Evolutionary conservation across 139 green algal genomes (phyloP), one percentile per base, ranked within the genome.

Genomic region (Parachlorella kessleri): DNA sequence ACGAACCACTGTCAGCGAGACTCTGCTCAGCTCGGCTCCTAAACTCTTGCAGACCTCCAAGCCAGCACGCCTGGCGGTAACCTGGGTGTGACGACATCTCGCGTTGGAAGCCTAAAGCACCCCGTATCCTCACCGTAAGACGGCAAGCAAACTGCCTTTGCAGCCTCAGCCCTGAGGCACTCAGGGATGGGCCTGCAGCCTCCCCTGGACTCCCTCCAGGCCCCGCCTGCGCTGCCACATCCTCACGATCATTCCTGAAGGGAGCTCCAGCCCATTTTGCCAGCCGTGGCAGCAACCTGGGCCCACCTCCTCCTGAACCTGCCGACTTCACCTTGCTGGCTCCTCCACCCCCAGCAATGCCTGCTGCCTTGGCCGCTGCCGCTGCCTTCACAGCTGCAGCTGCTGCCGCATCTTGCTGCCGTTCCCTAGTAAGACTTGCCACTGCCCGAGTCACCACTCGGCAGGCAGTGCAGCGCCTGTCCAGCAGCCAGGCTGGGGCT

Each of bases 401-500:
- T n/a, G n/a, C n/a, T n/a, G n/a, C n/a, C n/a, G n/a, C n/a, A n/a
- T n/a, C n/a, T n/a, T n/a, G n/a, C n/a, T n/a, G n/a, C n/a, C n/a
- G n/a, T n/a, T n/a, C n/a, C n/a, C n/a, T n/a, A n/a, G n/a, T n/a
- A n/a, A n/a, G n/a, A n/a, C n/a, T n/a, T n/a, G n/a, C n/a, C 69
- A 89, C 69, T 7, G 72, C 70, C 1, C 55, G n/a, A 0, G 70
- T 88, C 59, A 88, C 84, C 66, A 80, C 77, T 6, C 73, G 6
- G 82, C 89, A 82, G 6, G 75, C 81, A 18, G 33, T 48, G 70
- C 81, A 82, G 6, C 81, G 81, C 33, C 81, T 69, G 18, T 28
- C 21, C 7, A 70, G 84, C 37, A 93, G 74, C 64, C 88, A 42
- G 36, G 70, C 66, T 3, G 81, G 78, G 40, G 78, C 73, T 4